Base-by-base conservation (phyloP, 169 alveolate genomes). In the Plasmodium inui region DNA sequence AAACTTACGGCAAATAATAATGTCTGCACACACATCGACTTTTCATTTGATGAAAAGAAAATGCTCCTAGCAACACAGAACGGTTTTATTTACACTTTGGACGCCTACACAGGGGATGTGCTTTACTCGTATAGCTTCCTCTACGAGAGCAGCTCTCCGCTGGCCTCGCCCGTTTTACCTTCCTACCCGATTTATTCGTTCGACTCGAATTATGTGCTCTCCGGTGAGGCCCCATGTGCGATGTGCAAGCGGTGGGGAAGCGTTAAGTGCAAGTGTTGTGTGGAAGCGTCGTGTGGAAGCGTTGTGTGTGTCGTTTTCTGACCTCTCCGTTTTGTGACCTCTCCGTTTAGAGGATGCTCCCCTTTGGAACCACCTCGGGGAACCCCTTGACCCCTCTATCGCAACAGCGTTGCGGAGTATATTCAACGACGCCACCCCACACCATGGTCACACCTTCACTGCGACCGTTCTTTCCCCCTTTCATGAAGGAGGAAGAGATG, bases 101-200 rank as follows among this genome's bases (percentile, higher is more conserved):
- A 85, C 67, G 93, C 93, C 53, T 85, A 85, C 67, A 85, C 93
- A 32, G 93, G 93, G 26, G 86, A 85, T 74, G 44, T 85, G 26
- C 67, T 85, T 22, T 74, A 74, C 79, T 72, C 93, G 26, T 85
- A 85, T 30, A 85, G 80, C 41, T 85, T 73, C 30, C 37, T 55
- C 50, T 85, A 85, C 78, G 93, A 85, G 41, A 85, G 57, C 26
- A 74, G n/a, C 26, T 34, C 71, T 10, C 44, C 80, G 30, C 44
- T 4, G 9, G 28, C 70, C 28, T 28, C 93, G 19, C 28, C 71
- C 53, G 30, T 9, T 28, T n/a, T 85, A 50, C 55, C 32, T 6
- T 61, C 93, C 19, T 85, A 85, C 67, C 93, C 93, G 9, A 50
- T 85, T 73, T 85, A 74, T 73, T 85, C 93, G 12, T 85, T 85